Evolutionary conservation across 805 yeast genomes (phyloP).

Genomic region (Kodamaea neixiangensis): DNA sequence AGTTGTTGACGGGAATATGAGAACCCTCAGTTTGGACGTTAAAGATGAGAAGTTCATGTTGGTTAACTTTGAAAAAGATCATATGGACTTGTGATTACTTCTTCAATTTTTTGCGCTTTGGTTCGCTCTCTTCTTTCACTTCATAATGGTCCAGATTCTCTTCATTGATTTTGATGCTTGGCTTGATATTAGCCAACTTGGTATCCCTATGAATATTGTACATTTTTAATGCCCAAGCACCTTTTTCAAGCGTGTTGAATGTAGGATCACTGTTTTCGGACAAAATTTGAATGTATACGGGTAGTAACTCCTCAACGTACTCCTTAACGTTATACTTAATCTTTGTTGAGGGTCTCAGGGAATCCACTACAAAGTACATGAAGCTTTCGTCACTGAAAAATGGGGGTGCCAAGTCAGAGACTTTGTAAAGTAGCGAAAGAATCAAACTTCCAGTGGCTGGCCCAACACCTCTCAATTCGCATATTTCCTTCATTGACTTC

Average conservation of each 20-base stretch:
- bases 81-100: constrained; percentile 24
- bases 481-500: constrained; percentile 29
- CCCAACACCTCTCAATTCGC: constrained; percentile 48
- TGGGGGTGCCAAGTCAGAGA: constrained; percentile 36
- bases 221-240: constrained; percentile 41
- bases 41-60: constrained; percentile 37
- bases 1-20: constrained; percentile 33
- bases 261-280: constrained; percentile 5
- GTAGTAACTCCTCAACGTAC: constrained; percentile 39
- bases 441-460: constrained; percentile 53
- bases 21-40: constrained; percentile 26
- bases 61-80: constrained; percentile 40
- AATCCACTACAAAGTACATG: constrained; percentile 32
- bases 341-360: constrained; percentile 24
- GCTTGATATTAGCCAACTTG: constrained; percentile 25
- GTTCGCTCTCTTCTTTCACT: background rate
- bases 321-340: constrained; percentile 46
- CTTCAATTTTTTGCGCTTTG: background rate
- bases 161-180: constrained; percentile 21
- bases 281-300: constrained; percentile 19
- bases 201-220: constrained; percentile 26
- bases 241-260: constrained; percentile 28
- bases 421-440: constrained; percentile 31
- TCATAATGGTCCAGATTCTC: constrained; percentile 1
- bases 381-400: constrained; percentile 54